These are phyloP conservation scores for Podaxis pistillaris DNA, from an alignment of 768 basidiomycete species.

Conservation along the genomic window DNA sequence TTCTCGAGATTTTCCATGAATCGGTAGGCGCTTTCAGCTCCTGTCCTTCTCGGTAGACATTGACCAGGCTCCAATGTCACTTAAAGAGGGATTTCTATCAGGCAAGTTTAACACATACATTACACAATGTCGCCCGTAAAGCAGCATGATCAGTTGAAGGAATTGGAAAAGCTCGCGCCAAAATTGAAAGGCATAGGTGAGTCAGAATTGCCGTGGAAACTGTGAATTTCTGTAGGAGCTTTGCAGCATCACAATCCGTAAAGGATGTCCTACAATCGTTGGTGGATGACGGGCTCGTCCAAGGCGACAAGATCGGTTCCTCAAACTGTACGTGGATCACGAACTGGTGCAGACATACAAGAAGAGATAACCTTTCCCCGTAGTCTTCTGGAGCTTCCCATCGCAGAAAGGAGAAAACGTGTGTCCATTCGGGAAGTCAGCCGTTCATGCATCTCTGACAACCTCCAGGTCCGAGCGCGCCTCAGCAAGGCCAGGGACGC, in stretches of 20 bases:
- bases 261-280: conserved; percentile 90
- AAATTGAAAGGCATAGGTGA: conserved; percentile 91
- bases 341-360: conserved; percentile 21
- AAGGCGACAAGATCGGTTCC: conserved; percentile 90
- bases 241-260: conserved; percentile 80
- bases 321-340: conserved; percentile 71
- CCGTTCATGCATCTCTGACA: conserved; percentile 4
- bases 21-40: conserved; percentile 44
- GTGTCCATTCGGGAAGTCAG: conserved; percentile 15
- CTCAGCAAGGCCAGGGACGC: conserved; percentile 50
- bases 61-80: not conserved
- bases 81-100: conserved; percentile 74
- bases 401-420: conserved; percentile 84
- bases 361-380: conserved; percentile 17
- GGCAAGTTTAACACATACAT: conserved; percentile 1
- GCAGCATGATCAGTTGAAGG: conserved; percentile 64
- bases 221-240: not conserved
- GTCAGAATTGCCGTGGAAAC: not conserved
- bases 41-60: not conserved
- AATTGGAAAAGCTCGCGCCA: conserved; percentile 85
- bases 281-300: conserved; percentile 83
- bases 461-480: conserved; percentile 53
- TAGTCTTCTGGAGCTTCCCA: conserved; percentile 96
- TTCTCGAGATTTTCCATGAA: conserved; percentile 94
- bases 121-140: not conserved